Base-by-base conservation (phyloP, 306 rosid species). In the Geum urbanum region DNA sequence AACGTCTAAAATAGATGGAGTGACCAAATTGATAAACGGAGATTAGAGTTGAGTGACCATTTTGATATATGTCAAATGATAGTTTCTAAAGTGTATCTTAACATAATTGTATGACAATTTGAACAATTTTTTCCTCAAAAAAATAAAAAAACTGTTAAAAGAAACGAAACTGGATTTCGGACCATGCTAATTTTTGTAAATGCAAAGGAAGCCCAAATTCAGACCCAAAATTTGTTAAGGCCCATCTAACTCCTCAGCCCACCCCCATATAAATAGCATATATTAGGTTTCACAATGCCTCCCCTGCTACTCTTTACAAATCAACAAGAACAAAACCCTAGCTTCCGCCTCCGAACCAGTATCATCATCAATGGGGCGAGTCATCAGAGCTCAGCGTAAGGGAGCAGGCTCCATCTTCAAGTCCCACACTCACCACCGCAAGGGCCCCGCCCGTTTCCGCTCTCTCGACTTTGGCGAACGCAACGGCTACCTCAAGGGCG, bases 351-450 rank as follows among this genome's bases (percentile, higher is more conserved):
- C 43, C 32, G 32, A 27, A 2, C 32, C 32, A 27, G 32, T 27
- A 27, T 27, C 32, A 27, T 27, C 64, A 9, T 13, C 76, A 14
- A 76, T 76, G 80, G 80, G 80, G 0, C 19, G 80, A 8, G 80
- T 76, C 8, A 76, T 76, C 58, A 44, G 75, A 2, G 71, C 75
- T 5, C 75, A 76, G 16, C 72, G 78, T 46, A 74, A 74, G 66
- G 78, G 78, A 32, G 78, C 78, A 0, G 78, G 78, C 6, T 74
- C 78, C 16, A 60, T 74, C 27, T 74, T 74, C 72, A 74, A 55
- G 72, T 74, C 78, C 72, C 72, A 74, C 67, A 74, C 78, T 60
- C 78, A 74, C 72, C 78, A 74, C 67, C 72, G 78, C 60, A 74
- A 74, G 50, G 78, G 78, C 10, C 78, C 78, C 8, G 78, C 78